These are phyloP conservation scores for Colletotrichum caudatum DNA, from an alignment of 2,329 filamentous ascomycete genomes.

Conservation along the genomic window DNA sequence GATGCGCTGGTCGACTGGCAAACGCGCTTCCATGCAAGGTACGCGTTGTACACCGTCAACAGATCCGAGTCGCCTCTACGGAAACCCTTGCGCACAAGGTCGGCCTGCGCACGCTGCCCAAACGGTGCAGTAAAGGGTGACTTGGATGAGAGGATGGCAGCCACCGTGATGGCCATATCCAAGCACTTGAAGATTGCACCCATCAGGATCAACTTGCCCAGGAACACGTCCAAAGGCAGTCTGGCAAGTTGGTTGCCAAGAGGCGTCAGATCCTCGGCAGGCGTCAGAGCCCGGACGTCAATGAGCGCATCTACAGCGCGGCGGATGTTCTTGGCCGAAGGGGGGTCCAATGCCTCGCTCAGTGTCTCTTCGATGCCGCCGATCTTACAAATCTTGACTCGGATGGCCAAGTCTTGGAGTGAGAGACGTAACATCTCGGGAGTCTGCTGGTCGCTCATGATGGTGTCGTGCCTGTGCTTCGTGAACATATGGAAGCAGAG, in stretches of 20 bases:
- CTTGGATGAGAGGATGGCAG: conserved; percentile 93
- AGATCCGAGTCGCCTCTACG: conserved; percentile 91
- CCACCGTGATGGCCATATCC: conserved; percentile 91
- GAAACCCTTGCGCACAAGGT: conserved; percentile 82
- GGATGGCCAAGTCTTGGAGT: conserved; percentile 92
- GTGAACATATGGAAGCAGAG: conserved; percentile 97
- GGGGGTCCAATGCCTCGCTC: conserved; percentile 88
- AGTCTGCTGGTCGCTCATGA: conserved; percentile 92
- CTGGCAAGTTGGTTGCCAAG: conserved; percentile 89
- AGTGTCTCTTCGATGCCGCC: conserved; percentile 93
- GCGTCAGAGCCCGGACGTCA: conserved; percentile 89
- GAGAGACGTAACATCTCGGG: conserved; percentile 96
- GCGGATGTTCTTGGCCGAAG: conserved; percentile 90
- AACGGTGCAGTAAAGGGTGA: conserved; percentile 92
- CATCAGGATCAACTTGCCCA: conserved; percentile 92
- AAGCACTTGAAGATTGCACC: conserved; percentile 90
- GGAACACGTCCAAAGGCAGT: conserved; percentile 90
- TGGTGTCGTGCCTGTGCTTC: conserved; percentile 84
- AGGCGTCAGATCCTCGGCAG: conserved; percentile 84
- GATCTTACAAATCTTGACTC: conserved; percentile 97
- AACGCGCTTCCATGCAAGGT: conserved; percentile 86
- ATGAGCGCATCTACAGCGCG: conserved; percentile 92
- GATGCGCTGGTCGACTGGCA: conserved; percentile 71
- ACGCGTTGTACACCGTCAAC: conserved; percentile 93
- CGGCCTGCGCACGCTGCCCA: conserved; percentile 84